A percentile compares a stretch with the other conserved stretches of the same genome.
Conservation (phyloP, 805 yeast species). For the Metschnikowia aberdeeniae region DNA sequence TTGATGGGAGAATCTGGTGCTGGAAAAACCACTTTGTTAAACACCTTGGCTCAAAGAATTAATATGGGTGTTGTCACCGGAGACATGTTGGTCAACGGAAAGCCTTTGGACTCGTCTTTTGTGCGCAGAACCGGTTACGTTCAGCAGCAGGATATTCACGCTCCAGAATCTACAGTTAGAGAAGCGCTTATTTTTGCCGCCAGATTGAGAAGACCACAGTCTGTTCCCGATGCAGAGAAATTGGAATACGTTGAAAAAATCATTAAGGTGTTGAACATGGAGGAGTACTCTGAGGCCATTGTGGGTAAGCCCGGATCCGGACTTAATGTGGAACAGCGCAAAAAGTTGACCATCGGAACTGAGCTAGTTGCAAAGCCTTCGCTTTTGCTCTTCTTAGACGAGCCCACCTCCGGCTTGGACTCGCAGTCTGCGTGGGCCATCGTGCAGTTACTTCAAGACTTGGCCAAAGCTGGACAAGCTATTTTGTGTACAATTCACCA, state of each 20-base stretch:
- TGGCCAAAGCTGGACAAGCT: conserved; percentile 53
- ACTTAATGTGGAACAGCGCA: conserved; percentile 52
- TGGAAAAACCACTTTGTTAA: conserved; percentile 55
- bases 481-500: conserved; percentile 56
- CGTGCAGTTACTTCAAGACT: conserved; percentile 45
- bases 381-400: conserved; percentile 45
- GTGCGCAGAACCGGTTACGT: conserved; percentile 56
- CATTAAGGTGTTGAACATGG: conserved; percentile 49
- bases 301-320: conserved; percentile 46
- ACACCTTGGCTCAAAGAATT: conserved; percentile 50
- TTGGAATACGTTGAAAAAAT: conserved; percentile 50
- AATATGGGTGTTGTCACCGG: conserved; percentile 57
- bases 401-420: conserved; percentile 40
- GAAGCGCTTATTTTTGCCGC: conserved; percentile 54
- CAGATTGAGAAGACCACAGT: conserved; percentile 41
- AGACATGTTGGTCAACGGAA: conserved; percentile 54
- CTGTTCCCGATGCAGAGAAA: conserved; percentile 42
- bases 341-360: conserved; percentile 51
- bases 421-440: conserved; percentile 55
- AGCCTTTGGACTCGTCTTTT: conserved; percentile 44
- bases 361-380: conserved; percentile 55
- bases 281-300: conserved; percentile 49
- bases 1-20: conserved; percentile 66
- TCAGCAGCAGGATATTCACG: conserved; percentile 57
- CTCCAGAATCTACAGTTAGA: conserved; percentile 47